A percentile compares a stretch with the other conserved stretches of the same genome.
phyloP scores from a whole-genome alignment of 352 stramenopile species.

The Phytopythium litorale region DNA sequence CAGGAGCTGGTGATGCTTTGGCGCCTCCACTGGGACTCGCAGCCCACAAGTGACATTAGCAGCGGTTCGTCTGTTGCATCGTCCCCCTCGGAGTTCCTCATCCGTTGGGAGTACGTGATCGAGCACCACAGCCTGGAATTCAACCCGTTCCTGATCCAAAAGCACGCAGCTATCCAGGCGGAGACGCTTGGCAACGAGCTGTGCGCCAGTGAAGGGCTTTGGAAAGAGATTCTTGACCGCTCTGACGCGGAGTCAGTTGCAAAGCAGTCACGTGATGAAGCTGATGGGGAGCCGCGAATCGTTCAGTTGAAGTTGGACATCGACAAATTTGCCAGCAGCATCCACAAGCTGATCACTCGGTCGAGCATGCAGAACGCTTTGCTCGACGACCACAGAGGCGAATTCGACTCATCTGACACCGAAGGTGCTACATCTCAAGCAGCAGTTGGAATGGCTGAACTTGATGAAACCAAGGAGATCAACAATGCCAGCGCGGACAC shows the following conservation, averaged over 20 bases:
- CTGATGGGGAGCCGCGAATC: conserved; percentile 36
- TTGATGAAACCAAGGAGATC: conserved; percentile 1
- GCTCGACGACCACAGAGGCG: background rate
- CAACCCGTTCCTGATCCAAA: conserved; percentile 66
- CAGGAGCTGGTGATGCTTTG: conserved; percentile 61
- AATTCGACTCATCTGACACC: background rate
- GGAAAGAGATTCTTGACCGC: conserved; percentile 50
- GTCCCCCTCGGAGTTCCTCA: background rate
- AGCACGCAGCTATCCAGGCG: conserved; percentile 43
- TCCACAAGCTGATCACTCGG: conserved; percentile 61
- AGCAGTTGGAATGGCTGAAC: background rate
- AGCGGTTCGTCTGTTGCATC: background rate
- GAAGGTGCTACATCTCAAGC: background rate
- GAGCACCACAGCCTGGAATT: conserved; percentile 47
- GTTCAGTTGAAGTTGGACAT: conserved; percentile 64
- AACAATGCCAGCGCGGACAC: background rate
- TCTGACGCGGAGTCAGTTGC: conserved; percentile 24
- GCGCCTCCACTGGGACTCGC: conserved; percentile 49
- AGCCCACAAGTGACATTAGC: conserved; percentile 7
- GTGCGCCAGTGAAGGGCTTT: conserved; percentile 42
- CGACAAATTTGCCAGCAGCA: conserved; percentile 73
- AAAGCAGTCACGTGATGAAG: conserved; percentile 21
- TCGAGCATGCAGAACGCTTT: conserved; percentile 13
- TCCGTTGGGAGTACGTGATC: conserved; percentile 40
- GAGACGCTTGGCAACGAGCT: conserved; percentile 49